Base-by-base conservation (phyloP, 306 rosid genomes). In the Arachis hypogaea region DNA sequence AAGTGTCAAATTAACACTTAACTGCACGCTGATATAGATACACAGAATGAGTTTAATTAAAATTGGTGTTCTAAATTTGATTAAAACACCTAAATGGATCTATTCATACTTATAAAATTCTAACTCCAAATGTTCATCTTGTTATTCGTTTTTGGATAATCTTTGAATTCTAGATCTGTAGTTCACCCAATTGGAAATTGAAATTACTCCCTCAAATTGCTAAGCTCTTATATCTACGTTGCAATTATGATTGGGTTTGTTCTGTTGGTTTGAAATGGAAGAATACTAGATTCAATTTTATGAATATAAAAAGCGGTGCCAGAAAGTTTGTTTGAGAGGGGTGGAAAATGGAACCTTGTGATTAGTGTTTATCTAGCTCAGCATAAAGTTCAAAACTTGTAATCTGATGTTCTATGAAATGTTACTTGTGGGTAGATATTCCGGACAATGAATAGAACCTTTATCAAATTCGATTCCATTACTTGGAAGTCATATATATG, bases 91-190 rank as follows among this genome's bases (percentile, higher is more conserved):
- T 16, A 16, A 16, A 16, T 16, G 16, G 16, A 16, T 16, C 16
- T 16, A 16, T 16, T 16, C 16, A 16, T 16, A 16, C 16, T 16
- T 16, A 16, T 16, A 16, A 16, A 16, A 16, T 16, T 16, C 16
- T 16, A 16, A 16, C 16, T 16, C 16, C 16, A 16, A 18, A 18
- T 18, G 18, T 18, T 18, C 18, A 18, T 18, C 18, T 18, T 18
- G 18, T 18, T 18, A 1, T 60, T 52, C 51, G 11, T 73, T 8
- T 7, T 68, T 64, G 52, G 43, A n/a, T 51, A 58, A 11, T 70
- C 69, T 62, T 58, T 1, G 12, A 63, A 56, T 14, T 74, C 74
- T 54, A 77, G 88, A 81, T 84, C 82, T 78, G 67, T 38, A 40
- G 59, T 46, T 77, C 44, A 16, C 41, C 41, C 56, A 0, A 29